Conservation (phyloP, 495 filamentous ascomycete species). For the Neurospora sp. region DNA sequence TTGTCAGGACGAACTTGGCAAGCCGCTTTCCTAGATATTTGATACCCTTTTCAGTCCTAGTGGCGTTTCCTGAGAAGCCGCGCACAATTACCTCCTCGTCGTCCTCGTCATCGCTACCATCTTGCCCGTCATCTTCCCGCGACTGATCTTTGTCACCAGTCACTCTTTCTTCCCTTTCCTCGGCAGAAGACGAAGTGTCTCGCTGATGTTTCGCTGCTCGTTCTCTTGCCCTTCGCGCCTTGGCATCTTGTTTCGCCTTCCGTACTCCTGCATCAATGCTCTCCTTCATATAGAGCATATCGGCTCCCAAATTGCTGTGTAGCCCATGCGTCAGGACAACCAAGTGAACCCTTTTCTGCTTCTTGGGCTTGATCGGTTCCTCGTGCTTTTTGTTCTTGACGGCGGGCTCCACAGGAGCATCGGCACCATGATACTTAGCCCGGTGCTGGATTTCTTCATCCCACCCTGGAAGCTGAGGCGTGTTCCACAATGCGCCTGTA, state of each 20-base stretch:
- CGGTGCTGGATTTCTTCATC: slow-evolving; percentile 29
- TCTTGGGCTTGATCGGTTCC: slow-evolving; percentile 16
- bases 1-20: slow-evolving; percentile 77
- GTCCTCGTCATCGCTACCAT: slow-evolving; percentile 46
- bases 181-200: slow-evolving; percentile 33
- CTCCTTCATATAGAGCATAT: slow-evolving; percentile 96
- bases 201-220: slow-evolving; percentile 15
- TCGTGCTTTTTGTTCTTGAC: neutral
- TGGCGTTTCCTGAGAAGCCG: slow-evolving; percentile 82
- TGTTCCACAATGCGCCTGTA: slow-evolving; percentile 83
- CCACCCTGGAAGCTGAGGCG: slow-evolving; percentile 63
- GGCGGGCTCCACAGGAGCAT: slow-evolving; percentile 10
- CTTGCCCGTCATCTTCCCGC: slow-evolving; percentile 14
- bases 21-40: slow-evolving; percentile 93
- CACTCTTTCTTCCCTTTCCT: slow-evolving; percentile 24
- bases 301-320: slow-evolving; percentile 92
- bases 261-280: slow-evolving; percentile 78
- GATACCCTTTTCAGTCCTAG: slow-evolving; percentile 85
- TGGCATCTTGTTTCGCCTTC: slow-evolving; percentile 52
- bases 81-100: slow-evolving; percentile 90
- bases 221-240: slow-evolving; percentile 42
- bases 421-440: slow-evolving; percentile 17
- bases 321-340: slow-evolving; percentile 90
- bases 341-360: slow-evolving; percentile 70
- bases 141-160: neutral